A percentile compares a stretch with the other conserved stretches of the same genome.
phyloP scores from a whole-genome alignment of 805 yeast species.

The Saccharomycopsis babjevae region DNA sequence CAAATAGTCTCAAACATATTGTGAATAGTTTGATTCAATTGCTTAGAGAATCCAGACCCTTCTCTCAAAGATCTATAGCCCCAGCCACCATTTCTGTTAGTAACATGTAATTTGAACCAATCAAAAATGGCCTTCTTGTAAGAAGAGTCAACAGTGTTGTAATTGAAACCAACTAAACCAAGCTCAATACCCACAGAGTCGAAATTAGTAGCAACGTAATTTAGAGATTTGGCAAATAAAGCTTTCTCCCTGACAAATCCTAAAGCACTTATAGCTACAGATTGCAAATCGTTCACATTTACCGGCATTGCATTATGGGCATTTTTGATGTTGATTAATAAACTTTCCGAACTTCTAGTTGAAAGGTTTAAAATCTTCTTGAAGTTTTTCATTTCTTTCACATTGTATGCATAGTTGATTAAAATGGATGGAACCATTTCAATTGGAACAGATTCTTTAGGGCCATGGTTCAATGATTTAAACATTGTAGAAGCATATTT shows the following conservation, averaged over 20 bases:
- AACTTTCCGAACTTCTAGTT: conserved; percentile 8
- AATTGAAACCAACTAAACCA: conserved; percentile 45
- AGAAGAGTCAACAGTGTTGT: conserved; percentile 23
- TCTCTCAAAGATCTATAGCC: conserved; percentile 35
- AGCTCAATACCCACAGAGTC: conserved; percentile 46
- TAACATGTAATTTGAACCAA: conserved; percentile 48
- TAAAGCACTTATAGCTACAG: conserved; percentile 44
- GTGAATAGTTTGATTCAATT: conserved; percentile 35
- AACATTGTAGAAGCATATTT: conserved; percentile 32
- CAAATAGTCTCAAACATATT: conserved; percentile 34
- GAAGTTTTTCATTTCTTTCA: conserved; percentile 38
- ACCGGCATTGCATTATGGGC: conserved; percentile 29
- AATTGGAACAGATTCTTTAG: conserved; percentile 40
- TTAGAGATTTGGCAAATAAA: conserved; percentile 39
- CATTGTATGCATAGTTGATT: conserved; percentile 30
- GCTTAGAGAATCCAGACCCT: conserved; percentile 37
- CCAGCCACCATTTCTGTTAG: conserved; percentile 30
- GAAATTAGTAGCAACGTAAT: conserved; percentile 46
- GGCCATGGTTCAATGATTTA: conserved; percentile 44
- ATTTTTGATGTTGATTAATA: conserved; percentile 13
- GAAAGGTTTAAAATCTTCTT: conserved; percentile 43
- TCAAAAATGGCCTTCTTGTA: conserved; percentile 32
- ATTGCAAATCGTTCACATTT: conserved; percentile 35
- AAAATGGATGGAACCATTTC: conserved; percentile 38
- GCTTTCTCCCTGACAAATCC: conserved; percentile 39